These are phyloP conservation scores for Asterophora lycoperdoides DNA, from an alignment of 768 basidiomycete species.

Conservation along the genomic window DNA sequence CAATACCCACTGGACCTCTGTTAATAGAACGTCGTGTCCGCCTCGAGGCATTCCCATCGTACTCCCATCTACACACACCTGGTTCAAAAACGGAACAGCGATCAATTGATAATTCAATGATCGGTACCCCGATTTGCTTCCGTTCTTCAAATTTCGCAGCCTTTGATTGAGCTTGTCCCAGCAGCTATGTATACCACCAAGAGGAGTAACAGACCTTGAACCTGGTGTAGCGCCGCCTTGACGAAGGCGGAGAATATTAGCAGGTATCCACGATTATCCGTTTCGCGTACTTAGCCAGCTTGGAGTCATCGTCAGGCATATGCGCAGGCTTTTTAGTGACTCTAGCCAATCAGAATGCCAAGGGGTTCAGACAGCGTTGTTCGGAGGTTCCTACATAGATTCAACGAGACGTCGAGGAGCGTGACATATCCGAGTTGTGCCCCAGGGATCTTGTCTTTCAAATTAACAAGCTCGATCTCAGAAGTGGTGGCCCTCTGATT, in stretches of 20 bases:
- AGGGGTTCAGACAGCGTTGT: background rate
- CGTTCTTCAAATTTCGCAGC: constrained; percentile 6
- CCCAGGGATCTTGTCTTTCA: background rate
- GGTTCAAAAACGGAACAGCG: background rate
- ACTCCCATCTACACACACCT: constrained; percentile 1
- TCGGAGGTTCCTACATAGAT: background rate
- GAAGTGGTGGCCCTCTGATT: background rate
- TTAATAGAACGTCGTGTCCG: constrained; percentile 37
- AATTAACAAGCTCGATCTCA: background rate
- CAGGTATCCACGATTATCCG: too few species aligned
- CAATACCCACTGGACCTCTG: constrained; percentile 25
- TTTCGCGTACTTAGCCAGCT: too few species aligned
- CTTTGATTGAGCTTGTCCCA: too few species aligned
- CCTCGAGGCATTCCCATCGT: constrained; percentile 24
- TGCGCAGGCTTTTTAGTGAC: background rate
- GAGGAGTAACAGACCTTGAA: background rate
- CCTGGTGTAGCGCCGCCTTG: background rate
- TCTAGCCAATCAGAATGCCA: background rate
- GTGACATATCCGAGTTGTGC: background rate
- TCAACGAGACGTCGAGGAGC: background rate
- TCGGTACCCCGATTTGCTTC: constrained; percentile 8
- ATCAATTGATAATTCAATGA: constrained; percentile 1
- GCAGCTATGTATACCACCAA: too few species aligned
- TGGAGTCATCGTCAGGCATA: too few species aligned
- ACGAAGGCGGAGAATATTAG: background rate